phyloP scores from a whole-genome alignment of 2,329 filamentous ascomycete species.

The Clarireedia monteithiana region DNA sequence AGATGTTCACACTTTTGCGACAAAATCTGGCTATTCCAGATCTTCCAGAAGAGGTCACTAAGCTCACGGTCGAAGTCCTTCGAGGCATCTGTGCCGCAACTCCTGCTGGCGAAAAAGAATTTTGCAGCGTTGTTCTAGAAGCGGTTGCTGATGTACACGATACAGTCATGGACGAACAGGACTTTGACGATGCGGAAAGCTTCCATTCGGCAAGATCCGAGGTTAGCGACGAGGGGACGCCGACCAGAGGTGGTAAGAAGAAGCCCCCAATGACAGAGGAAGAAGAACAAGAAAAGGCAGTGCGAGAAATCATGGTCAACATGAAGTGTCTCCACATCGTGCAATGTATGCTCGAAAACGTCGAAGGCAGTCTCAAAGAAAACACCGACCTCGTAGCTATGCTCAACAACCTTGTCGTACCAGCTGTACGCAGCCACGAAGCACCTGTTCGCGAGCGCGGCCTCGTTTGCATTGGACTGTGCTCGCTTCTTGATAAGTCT shows the following conservation, averaged over 20 bases:
- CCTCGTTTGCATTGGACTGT: conserved; percentile 81
- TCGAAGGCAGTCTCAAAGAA: conserved; percentile 77
- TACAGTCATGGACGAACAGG: conserved; percentile 69
- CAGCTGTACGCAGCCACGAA: conserved; percentile 88
- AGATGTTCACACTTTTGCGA: conserved; percentile 89
- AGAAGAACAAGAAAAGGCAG: conserved; percentile 63
- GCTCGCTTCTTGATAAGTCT: conserved; percentile 83
- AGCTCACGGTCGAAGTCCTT: conserved; percentile 74
- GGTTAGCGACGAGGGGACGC: conserved; percentile 58
- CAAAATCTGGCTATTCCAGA: conserved; percentile 80
- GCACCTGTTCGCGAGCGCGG: conserved; percentile 87
- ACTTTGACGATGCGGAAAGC: conserved; percentile 58
- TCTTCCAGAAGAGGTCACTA: conserved; percentile 86
- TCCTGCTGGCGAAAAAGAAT: conserved; percentile 68
- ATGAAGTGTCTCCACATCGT: conserved; percentile 98
- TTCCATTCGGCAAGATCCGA: conserved; percentile 93
- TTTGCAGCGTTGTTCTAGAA: conserved; percentile 80
- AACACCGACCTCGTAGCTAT: conserved; percentile 93
- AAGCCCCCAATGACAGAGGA: conserved; percentile 49
- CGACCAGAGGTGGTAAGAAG: conserved; percentile 37
- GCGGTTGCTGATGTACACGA: conserved; percentile 96
- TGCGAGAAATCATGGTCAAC: conserved; percentile 91
- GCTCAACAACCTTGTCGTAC: conserved; percentile 94
- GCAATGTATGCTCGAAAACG: conserved; percentile 94
- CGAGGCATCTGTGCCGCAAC: conserved; percentile 75